Percentiles rank a stretch among this genome's conserved stretches.
These are phyloP conservation scores for Colletotrichum camelliae DNA, from an alignment of 2,329 filamentous ascomycete species.

Conservation along the genomic window DNA sequence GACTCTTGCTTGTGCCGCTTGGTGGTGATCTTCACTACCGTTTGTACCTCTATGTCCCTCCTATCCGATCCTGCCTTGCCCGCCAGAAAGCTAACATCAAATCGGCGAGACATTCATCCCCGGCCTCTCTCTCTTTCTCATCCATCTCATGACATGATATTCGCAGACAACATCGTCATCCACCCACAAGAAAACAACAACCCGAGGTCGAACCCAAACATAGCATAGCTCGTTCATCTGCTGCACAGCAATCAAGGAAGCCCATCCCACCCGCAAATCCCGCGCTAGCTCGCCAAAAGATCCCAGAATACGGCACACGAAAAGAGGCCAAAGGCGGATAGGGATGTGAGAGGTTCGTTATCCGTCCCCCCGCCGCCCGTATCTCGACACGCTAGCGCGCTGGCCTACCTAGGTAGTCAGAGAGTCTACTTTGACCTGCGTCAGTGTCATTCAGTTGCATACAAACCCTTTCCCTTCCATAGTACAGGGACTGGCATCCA, in stretches of 20 bases:
- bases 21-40: background rate
- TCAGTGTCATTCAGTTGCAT: background rate
- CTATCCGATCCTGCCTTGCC: background rate
- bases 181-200: background rate
- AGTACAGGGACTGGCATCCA: background rate
- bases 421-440: background rate
- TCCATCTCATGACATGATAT: background rate
- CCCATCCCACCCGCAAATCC: background rate
- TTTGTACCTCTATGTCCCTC: background rate
- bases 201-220: background rate
- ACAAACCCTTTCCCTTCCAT: background rate
- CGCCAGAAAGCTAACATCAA: background rate
- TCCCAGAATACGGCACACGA: background rate
- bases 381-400: background rate
- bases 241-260: background rate
- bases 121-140: background rate
- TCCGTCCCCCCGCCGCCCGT: background rate
- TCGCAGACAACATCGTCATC: background rate
- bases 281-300: background rate
- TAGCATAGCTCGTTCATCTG: background rate
- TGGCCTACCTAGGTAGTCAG: background rate
- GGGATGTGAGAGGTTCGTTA: background rate
- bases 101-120: background rate
- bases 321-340: background rate
- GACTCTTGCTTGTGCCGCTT: background rate